Base-by-base conservation (phyloP, 805 yeast genomes). In the Saccharomyces jurei region DNA sequence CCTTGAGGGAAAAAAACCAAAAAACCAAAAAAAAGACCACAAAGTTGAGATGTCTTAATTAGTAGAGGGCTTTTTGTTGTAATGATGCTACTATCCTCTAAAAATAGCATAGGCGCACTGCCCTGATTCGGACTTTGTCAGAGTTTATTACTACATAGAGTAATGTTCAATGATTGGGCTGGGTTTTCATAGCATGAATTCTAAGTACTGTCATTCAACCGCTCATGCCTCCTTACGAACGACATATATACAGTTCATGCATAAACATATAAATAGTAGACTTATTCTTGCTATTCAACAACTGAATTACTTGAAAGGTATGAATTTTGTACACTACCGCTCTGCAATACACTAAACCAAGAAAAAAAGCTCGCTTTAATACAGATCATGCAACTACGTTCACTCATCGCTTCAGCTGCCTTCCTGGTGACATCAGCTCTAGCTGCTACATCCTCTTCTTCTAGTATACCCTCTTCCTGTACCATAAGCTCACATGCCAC, bases 401-500 rank as follows among this genome's bases (percentile, higher is more conserved):
- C 44, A 21, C 22, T 36, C 6, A 36, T 36, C 25, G 44, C 25
- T 36, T 36, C 44, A 21, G 4, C 44, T 8, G 44, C 44, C 4
- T 11, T 36, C 44, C 6, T 36, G 8, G 17, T 52, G 41, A 22
- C 51, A 9, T 30, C 46, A 17, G 56, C 56, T 25, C 25, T 50
- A 6, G 50, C 49, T 22, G 41, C 21, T 22, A 26, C 32, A 2
- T 28, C 31, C 11, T 27, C 48, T 3, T 13, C 32, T n/a, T 26
- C 49, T 29, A 8, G 44, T 13, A 21, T 36, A 51, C 79, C 81
- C 58, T 81, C 81, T 6, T 81, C 83, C 29, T 87, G 95, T 80
- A 77, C 87, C 41, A 82, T 85, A 76, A 65, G 75, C 29, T 71
- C 74, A 50, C 76, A 78, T 62, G 77, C 76, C 60, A 87, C 96